Base-by-base conservation (phyloP, 306 rosid species). In the Lathyrus tuberosus region DNA sequence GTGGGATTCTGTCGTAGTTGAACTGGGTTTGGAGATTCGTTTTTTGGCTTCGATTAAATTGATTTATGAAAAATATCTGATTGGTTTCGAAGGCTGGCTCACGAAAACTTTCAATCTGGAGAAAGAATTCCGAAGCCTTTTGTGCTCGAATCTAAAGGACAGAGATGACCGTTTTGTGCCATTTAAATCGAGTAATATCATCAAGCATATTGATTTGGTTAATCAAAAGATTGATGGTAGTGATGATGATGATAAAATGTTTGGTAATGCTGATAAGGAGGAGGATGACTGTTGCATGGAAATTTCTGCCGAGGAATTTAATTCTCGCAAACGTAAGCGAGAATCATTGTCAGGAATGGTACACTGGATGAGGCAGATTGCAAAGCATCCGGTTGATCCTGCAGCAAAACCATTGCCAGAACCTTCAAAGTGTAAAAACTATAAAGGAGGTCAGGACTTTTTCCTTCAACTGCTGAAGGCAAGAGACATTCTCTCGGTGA, bases 61-160 rank as follows among this genome's bases (percentile, higher is more conserved):
- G 73, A 80, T 84, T 15, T 88, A 80, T 78, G 79, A 24, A 12
- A 90, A 81, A 78, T 88, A 88, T 75, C 77, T 94, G 77, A 81
- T 38, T 68, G 96, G 77, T 69, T 83, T 90, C 43, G 92, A 85
- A 67, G 77, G 73, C 67, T 87, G 92, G 97, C 81, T 90, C 56
- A 62, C 76, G 71, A 72, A 71, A 71, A 62, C 75, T 35, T 35
- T 35, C 10, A 3, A 42, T 42, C 47, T 42, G 0, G 47, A 42
- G n/a, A 42, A 42, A 42, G 14, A 42, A 3, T 10, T 42, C n/a
- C 4, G 47, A 42, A 42, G 47, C 47, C 47, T 42, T 42, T 42
- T 42, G n/a, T 42, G 47, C n/a, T 42, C 15, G 47, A 42, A 42
- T 42, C 15, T 42, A 12, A 42, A 42, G 5, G 14, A 42, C 47